These are phyloP conservation scores for Aspergillus sp. DNA, from an alignment of 2,329 filamentous ascomycete species.

Conservation along the genomic window DNA sequence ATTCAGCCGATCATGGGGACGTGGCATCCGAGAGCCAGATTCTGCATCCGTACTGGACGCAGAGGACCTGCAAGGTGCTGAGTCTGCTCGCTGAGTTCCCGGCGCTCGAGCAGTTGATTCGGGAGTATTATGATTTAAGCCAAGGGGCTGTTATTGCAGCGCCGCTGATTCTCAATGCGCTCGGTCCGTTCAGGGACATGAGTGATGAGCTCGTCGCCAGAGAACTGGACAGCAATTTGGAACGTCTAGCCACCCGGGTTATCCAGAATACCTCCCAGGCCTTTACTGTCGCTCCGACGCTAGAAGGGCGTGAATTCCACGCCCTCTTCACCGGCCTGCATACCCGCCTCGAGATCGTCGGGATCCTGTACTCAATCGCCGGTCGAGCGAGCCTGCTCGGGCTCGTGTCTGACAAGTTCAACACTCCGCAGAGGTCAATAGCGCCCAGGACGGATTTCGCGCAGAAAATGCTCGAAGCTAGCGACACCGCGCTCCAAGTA, in stretches of 20 bases:
- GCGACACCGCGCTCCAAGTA: constrained; percentile 28
- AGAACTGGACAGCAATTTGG: constrained; percentile 9
- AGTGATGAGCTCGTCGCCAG: no score
- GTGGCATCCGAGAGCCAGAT: constrained; percentile 13
- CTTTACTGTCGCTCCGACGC: constrained; percentile 13
- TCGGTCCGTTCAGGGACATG: no score
- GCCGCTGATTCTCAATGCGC: constrained; percentile 24
- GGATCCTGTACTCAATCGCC: constrained; percentile 28
- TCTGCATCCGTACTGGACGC: constrained; percentile 15
- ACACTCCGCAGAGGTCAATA: no score
- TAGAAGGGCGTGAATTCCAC: constrained; percentile 27
- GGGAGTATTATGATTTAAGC: constrained; percentile 14
- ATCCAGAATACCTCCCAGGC: constrained; percentile 19
- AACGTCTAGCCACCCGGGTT: constrained; percentile 9
- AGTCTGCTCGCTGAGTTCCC: constrained; percentile 9
- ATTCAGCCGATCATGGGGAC: constrained; percentile 13
- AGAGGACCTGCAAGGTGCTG: constrained; percentile 12
- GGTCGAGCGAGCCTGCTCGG: constrained; percentile 19
- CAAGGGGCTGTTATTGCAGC: constrained; percentile 28
- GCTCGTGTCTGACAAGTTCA: no score
- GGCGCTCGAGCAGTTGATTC: constrained; percentile 11
- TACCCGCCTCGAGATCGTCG: constrained; percentile 32
- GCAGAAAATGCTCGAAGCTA: constrained; percentile 20
- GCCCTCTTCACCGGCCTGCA: constrained; percentile 28
- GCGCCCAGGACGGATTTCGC: constrained; percentile 13